Conservation (phyloP, 169 alveolate genomes). For the Plasmodium billcollinsi region DNA sequence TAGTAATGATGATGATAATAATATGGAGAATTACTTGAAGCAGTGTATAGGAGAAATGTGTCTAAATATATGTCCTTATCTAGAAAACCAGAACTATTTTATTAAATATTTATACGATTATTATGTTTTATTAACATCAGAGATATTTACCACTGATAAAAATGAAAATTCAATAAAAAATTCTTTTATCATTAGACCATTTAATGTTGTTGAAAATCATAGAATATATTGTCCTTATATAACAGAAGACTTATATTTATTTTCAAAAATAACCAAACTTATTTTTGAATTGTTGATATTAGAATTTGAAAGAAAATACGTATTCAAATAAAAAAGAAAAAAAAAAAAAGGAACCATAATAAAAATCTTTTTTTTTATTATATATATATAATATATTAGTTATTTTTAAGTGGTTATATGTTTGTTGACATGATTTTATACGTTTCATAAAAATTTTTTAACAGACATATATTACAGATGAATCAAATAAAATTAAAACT, state of each 20-base stretch:
- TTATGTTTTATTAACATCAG: slow-evolving; percentile 14
- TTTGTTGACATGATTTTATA: too few relatives aligned
- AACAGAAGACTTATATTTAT: slow-evolving; percentile 64
- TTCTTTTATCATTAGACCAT: slow-evolving; percentile 17
- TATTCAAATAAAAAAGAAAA: slow-evolving; percentile 17
- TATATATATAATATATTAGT: too few relatives aligned
- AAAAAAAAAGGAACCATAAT: too few relatives aligned
- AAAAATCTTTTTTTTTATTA: too few relatives aligned
- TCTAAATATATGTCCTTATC: slow-evolving; percentile 18
- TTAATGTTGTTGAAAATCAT: slow-evolving; percentile 59
- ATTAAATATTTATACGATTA: slow-evolving; percentile 27
- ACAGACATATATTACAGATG: too few relatives aligned
- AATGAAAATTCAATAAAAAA: not conserved
- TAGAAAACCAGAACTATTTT: slow-evolving; percentile 26
- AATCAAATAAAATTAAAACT: too few relatives aligned
- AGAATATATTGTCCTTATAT: slow-evolving; percentile 62
- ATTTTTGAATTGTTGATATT: slow-evolving; percentile 54
- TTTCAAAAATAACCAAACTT: slow-evolving; percentile 67
- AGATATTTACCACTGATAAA: not conserved
- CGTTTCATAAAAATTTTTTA: too few relatives aligned
- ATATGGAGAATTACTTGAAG: not conserved
- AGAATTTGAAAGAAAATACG: slow-evolving; percentile 58
- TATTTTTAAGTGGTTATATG: too few relatives aligned
- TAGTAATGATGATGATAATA: slow-evolving; percentile 5
- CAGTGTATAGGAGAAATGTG: slow-evolving; percentile 17